These are phyloP conservation scores for Luvunga scandens DNA, from an alignment of 345 rosid genomes.

Conservation along the genomic window DNA sequence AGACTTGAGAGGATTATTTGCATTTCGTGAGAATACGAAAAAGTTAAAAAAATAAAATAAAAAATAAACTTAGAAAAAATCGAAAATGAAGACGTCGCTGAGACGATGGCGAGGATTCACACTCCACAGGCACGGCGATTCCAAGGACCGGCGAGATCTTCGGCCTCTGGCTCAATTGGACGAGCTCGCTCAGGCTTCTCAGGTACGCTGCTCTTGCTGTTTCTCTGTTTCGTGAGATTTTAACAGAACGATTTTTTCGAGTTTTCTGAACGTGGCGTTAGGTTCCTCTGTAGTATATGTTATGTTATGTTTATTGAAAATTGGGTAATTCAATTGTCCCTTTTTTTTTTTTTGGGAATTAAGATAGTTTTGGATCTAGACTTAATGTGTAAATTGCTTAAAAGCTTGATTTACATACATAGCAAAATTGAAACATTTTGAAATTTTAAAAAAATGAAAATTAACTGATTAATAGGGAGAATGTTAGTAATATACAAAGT, in stretches of 20 bases:
- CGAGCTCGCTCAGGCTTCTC: constrained; percentile 76
- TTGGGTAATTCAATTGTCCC: not conserved
- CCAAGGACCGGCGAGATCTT: constrained; percentile 47
- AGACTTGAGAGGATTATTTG: not conserved
- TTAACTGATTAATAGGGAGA: not conserved
- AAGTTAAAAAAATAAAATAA: too few species aligned
- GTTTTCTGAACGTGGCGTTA: not conserved
- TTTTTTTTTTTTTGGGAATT: not conserved
- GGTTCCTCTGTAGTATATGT: not conserved
- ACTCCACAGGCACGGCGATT: constrained; percentile 50
- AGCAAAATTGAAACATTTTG: not conserved
- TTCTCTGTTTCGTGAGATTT: not conserved
- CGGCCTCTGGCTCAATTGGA: constrained; percentile 47
- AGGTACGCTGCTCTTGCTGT: constrained; percentile 35
- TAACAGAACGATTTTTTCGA: not conserved
- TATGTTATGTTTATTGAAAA: too few species aligned
- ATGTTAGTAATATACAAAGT: not conserved
- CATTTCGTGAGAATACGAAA: not conserved
- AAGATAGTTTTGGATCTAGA: not conserved
- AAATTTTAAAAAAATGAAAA: not conserved
- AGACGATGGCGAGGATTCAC: constrained; percentile 62
- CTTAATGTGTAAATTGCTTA: not conserved
- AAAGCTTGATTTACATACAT: not conserved
- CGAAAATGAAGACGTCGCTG: constrained; percentile 63
- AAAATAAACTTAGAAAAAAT: not conserved